phyloP scores from a whole-genome alignment of 768 basidiomycete species.

The Boletus eberwhitei region DNA sequence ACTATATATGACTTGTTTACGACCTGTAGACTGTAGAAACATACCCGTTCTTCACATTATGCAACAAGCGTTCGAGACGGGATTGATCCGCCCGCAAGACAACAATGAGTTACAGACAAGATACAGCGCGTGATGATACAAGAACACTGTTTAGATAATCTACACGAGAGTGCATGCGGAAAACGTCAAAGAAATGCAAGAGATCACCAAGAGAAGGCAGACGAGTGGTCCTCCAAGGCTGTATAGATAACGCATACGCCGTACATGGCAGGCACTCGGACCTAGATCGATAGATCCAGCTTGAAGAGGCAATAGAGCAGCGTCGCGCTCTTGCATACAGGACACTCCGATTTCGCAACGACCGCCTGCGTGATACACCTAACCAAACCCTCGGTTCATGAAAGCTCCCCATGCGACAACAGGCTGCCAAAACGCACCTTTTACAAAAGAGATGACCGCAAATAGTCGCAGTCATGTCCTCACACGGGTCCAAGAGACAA shows the following conservation, averaged over 20 bases:
- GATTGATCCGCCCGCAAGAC: neutral
- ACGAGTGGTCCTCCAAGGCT: neutral
- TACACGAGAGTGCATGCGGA: neutral
- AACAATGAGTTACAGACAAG: neutral
- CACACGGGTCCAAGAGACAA: slow-evolving; percentile 47
- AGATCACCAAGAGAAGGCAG: neutral
- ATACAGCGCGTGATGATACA: neutral
- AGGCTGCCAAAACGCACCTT: slow-evolving; percentile 32
- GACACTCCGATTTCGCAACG: slow-evolving; percentile 45
- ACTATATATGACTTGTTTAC: neutral
- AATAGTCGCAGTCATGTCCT: slow-evolving; percentile 54
- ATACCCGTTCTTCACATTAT: neutral
- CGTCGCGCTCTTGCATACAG: slow-evolving; percentile 48
- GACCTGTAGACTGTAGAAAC: neutral
- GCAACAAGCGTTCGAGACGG: neutral
- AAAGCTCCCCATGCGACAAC: neutral
- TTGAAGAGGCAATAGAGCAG: slow-evolving; percentile 55
- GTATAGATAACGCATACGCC: neutral
- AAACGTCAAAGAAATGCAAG: neutral
- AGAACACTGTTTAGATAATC: neutral
- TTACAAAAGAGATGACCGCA: slow-evolving; percentile 66
- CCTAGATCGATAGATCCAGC: slow-evolving; percentile 38
- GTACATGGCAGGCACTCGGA: neutral
- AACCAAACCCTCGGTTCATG: neutral
- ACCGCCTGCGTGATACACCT: slow-evolving; percentile 53